Percentiles rank a stretch among this genome's conserved stretches.
These are phyloP conservation scores for Penicillium sp. DNA, from an alignment of 2,329 filamentous ascomycete species.

Conservation along the genomic window DNA sequence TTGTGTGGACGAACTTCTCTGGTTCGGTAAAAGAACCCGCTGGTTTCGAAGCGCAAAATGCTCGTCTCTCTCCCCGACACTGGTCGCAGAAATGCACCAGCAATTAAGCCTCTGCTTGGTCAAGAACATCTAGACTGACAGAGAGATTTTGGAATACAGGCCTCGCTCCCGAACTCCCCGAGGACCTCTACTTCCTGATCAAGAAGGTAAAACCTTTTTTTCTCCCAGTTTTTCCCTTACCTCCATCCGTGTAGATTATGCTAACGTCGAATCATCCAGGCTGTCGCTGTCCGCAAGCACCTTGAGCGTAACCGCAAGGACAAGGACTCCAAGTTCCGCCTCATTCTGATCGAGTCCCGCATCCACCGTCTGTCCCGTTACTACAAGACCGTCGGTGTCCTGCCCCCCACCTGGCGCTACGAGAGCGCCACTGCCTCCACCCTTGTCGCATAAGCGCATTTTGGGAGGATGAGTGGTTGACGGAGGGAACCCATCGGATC, in stretches of 20 bases:
- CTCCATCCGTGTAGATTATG: not conserved
- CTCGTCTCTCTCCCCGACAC: slow-evolving; percentile 14
- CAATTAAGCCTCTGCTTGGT: slow-evolving; percentile 80
- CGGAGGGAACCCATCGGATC: slow-evolving; percentile 12
- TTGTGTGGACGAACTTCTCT: slow-evolving; percentile 10
- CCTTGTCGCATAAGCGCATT: slow-evolving; percentile 73
- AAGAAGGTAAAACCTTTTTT: slow-evolving; percentile 73
- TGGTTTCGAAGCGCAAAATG: slow-evolving; percentile 3
- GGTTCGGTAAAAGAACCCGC: slow-evolving; percentile 7
- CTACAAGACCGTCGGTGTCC: slow-evolving; percentile 92
- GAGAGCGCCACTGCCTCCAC: slow-evolving; percentile 96
- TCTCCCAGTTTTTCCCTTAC: not conserved
- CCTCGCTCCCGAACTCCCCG: slow-evolving; percentile 96
- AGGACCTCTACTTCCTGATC: slow-evolving; percentile 99
- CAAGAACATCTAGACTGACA: slow-evolving; percentile 67
- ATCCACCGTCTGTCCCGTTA: slow-evolving; percentile 99
- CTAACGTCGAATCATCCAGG: slow-evolving; percentile 51
- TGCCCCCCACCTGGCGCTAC: slow-evolving; percentile 96
- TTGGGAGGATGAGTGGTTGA: slow-evolving; percentile 19
- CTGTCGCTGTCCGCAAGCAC: slow-evolving; percentile 99
- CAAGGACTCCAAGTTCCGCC: slow-evolving; percentile 99
- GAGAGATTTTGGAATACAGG: slow-evolving; percentile 83
- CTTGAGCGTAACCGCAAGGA: slow-evolving; percentile 99
- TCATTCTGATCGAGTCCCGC: slow-evolving; percentile 99
- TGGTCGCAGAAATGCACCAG: slow-evolving; percentile 32